Evolutionary conservation across 306 rosid genomes (phyloP), one percentile per base, ranked within the genome.

Genomic region (Quercus wislizeni): DNA sequence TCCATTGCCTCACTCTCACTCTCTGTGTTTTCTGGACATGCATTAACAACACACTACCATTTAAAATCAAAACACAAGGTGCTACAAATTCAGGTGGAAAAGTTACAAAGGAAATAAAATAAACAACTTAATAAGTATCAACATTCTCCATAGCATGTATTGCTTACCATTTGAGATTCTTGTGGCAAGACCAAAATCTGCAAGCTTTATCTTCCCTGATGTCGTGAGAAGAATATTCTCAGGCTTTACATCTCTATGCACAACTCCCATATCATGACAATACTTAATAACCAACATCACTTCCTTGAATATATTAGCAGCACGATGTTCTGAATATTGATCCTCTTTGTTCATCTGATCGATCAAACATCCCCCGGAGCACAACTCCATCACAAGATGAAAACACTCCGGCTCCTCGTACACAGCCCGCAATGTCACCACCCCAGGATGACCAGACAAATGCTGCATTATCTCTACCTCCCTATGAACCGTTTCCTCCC

Each of bases 381-480:
- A 96, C 83, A 96, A 79, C 71, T 96, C 99, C 99, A 96, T 96
- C 74, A 96, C 98, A 75, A 93, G 97, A 83, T 96, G 98, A 85
- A 93, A 96, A 80, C 91, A 88, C 25, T 90, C 98, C 0, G 89
- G 68, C 79, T 96, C 98, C 83, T 96, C 99, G 54, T 96, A 96
- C 69, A 96, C 99, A 2, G 98, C 99, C 81, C 78, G 90, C 87
- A 96, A 86, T 41, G 98, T 96, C 81, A 96, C 99, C 62, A 96
- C 94, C 81, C 99, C 94, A 3, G 94, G 88, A 85, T 96, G 96
- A 55, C 99, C 98, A 58, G 99, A 96, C 84, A 96, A 88, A 81
- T 96, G 99, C 76, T 96, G 99, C 99, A 96, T 96, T 81, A 96
- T 96, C 93, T 96, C 99, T 51, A 96, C 99, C 87, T 96, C 99